Base-by-base conservation (phyloP, 2,329 filamentous ascomycete species). In the Coniochaeta sp. region DNA sequence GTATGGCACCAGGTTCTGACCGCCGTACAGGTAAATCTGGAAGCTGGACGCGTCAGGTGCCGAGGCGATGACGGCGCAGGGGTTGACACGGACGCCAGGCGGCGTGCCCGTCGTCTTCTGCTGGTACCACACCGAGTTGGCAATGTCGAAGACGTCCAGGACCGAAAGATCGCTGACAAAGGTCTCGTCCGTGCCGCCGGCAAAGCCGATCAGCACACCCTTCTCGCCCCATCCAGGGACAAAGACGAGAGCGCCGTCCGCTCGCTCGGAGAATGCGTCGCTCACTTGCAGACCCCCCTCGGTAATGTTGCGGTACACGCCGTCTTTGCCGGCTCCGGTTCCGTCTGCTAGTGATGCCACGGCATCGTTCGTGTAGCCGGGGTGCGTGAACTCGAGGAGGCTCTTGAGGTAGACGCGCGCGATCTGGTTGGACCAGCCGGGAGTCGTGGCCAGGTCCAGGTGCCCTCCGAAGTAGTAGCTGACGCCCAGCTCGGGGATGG, bases 391-490 rank as follows among this genome's bases (percentile, higher is more conserved):
- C 68, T 93, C 89, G 16, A 91, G 75, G 32, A 93, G 74, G 54
- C 86, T 90, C 73, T 87, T 90, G 50, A 93, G 74, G 69, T 92
- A 93, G 1, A 91, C 77, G 5, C 89, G 79, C 0, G 77, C 73
- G 24, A 84, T 78, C 58, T 84, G 79, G 57, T 82, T 81, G n/a
- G 85, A 86, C 89, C 89, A 92, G 14, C 85, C 88, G 0, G 70
- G 73, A 0, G 69, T 86, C 4, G 81, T 84, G 12, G 74, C 74
- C 68, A 73, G 69, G 69, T 93, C 89, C 6, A 90, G 75, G 71
- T 92, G 89, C 0, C 89, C 89, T 28, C 89, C 89, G 72, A 93
- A 93, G 70, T 91, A 93, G 79, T 86, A 93, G 34, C 87, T 90
- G 55, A 88, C 74, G 0, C 89, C 89, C 0, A 91, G 74, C 59